Evolutionary conservation across 257 asterid genomes (phyloP).

Genomic region (Salvia miltiorrhiza): DNA sequence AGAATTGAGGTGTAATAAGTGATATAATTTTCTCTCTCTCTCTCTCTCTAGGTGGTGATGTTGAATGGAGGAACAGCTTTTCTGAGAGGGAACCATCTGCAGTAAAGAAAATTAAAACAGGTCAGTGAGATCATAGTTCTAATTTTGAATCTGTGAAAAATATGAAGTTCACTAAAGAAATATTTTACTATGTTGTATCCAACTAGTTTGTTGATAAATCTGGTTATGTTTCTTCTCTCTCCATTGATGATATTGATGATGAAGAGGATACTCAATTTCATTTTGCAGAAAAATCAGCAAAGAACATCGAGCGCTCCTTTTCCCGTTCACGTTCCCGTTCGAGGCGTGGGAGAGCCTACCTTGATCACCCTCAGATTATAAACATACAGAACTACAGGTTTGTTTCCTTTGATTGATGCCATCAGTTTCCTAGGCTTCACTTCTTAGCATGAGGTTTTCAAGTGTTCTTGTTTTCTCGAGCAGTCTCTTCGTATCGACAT

Average conservation of each 20-base stretch:
- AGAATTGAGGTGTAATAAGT: constrained; percentile 20
- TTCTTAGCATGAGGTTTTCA: not conserved
- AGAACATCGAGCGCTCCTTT: constrained; percentile 58
- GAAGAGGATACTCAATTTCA: not conserved
- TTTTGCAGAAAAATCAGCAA: constrained; percentile 67
- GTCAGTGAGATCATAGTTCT: constrained; percentile 32
- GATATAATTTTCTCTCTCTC: not conserved
- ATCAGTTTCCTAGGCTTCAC: not conserved
- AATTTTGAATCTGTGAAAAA: not conserved
- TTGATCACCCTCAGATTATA: constrained; percentile 93
- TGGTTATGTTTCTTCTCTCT: not conserved
- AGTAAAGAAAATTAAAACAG: constrained; percentile 75
- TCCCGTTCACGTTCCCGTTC: constrained; percentile 67
- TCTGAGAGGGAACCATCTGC: constrained; percentile 81
- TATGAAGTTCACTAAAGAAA: not conserved
- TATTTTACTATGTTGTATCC: not conserved
- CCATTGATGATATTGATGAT: not conserved
- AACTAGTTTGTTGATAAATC: not conserved
- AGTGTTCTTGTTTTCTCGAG: not conserved
- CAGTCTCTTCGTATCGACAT: constrained; percentile 87
- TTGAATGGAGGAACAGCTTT: constrained; percentile 79
- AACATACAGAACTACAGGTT: constrained; percentile 67
- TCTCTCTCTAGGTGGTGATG: constrained; percentile 54
- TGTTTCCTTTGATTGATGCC: constrained; percentile 11
- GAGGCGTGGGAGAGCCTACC: constrained; percentile 73